Base-by-base conservation (phyloP, 2,329 filamentous ascomycete species). In the Ceratocystis lukuohia region DNA sequence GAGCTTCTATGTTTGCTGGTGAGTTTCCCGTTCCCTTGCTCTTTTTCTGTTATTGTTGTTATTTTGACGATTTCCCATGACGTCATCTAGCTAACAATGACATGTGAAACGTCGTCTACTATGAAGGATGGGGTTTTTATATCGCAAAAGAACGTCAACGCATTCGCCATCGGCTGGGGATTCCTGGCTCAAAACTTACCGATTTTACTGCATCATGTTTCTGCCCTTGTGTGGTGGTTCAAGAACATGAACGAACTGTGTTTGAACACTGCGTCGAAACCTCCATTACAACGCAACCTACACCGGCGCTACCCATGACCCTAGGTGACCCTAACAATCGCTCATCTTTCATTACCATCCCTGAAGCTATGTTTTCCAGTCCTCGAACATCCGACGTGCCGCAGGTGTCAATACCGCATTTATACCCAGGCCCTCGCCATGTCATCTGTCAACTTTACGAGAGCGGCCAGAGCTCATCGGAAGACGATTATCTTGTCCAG, bases 101-200 rank as follows among this genome's bases (percentile, higher is more conserved):
- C 66, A 68, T 68, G 64, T 68, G 66, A 68, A 68, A 68, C 50
- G 48, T 61, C 44, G 20, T 22, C 33, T 41, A 5, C 28, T 62
- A 15, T 67, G 10, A 46, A 68, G 67, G 65, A 37, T 68, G 67
- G 67, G 67, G 67, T 44, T 62, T 65, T 44, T 67, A 68, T 44
- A 63, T 68, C 41, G 62, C 48, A 12, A 44, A 28, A 37, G 67
- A 68, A 67, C 65, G 67, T 15, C 59, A 50, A 25, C 56, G 65
- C 33, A 68, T 68, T 28, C 67, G 67, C 37, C 56, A 65, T 33
- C 62, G 65, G 22, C 65, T 67, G 12, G 65, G 67, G 12, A 65
- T 67, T 30, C 65, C 65, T 8, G 67, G 67, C 41, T 67, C 65
- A 7, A 37, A 44, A 22, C 4, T 62, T 28, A 20, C 61, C 7